Base-by-base conservation (phyloP, 441 rosid genomes). In the Pelargonium cotyledonis region DNA sequence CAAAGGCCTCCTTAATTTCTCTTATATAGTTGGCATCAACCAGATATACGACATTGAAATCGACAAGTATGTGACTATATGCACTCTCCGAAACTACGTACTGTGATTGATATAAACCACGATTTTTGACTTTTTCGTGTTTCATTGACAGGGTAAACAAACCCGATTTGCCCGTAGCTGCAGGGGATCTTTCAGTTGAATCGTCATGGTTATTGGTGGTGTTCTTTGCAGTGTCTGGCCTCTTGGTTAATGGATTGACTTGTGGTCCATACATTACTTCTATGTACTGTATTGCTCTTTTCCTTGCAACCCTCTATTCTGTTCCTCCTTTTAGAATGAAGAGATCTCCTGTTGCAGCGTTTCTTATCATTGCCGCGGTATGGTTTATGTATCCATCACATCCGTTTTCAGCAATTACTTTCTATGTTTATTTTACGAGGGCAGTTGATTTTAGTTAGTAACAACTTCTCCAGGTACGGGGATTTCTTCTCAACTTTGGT, bases 291-390 rank as follows among this genome's bases (percentile, higher is more conserved):
- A 77, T 90, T 71, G 96, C 96, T 26, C 96, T 90, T 70, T 85
- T 89, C 78, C 83, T 89, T 21, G 98, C 97, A 66, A 90, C 98
- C 68, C 86, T 90, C 73, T 93, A 93, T 75, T 93, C 97, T 21
- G 95, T 90, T 77, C 98, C 98, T 77, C 97, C 97, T 5, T 64
- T 90, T 71, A 86, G 98, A 82, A 79, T 93, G 92, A 93, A 93
- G 83, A 84, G 88, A 86, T 93, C 74, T 81, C 88, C 97, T 8
- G 86, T 90, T 66, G 89, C 88, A 47, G 97, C 97, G 41, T 93
- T 93, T 80, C 97, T 93, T 72, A 89, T 91, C 43, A 93, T 93
- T 68, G 97, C 98, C 15, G 88, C 87, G 82, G 97, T 91, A 82
- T 15, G 49, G 9, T 68, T 76, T 73, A 41, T 31, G 38, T 31